Evolutionary conservation across 331 rosid species (phyloP), one percentile per base, ranked within the genome.

Genomic region (Rosa hybrid): DNA sequence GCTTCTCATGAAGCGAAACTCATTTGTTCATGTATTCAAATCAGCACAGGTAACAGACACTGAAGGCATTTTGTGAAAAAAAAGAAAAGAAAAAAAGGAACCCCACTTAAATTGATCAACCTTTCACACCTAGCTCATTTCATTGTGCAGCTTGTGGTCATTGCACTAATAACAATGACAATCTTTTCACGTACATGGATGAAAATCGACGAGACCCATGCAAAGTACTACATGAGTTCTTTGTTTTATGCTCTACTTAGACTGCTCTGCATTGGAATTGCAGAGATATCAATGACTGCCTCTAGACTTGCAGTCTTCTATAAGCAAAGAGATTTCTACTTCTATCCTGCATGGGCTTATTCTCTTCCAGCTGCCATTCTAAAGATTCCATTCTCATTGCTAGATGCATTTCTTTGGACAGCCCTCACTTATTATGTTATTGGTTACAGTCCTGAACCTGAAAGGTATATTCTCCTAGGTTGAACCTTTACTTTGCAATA

Each of bases 311-410:
- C 88, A 54, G 84, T 86, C 38, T 88, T 88, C 78, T 90, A 83
- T 80, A 90, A 90, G 86, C 94, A 90, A 85, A 88, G 90, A 75
- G 90, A 90, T 78, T 86, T 83, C 71, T 78, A 68, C 82, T 88
- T 90, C 68, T 86, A 74, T 42, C 92, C 92, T 63, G 89, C 86
- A 49, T 90, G 94, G 94, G 83, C 89, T 6, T 90, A 86, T 45
- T 64, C 76, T 20, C 81, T 84, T 45, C 87, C 84, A 53, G 72
- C 87, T 30, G 65, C 60, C 34, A 16, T 80, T 14, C 30, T 80
- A 12, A 84, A 77, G 60, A 81, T 84, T 45, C 87, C 87, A 30
- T 77, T 81, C 46, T 84, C 84, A 30, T 30, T 84, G 3, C 34
- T 80, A 8, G 84, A 84, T 72, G 78, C 84, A 38, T 21, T 80